Evolutionary conservation across 805 yeast species (phyloP).

Genomic region (Kazachstania bromeliacearum): DNA sequence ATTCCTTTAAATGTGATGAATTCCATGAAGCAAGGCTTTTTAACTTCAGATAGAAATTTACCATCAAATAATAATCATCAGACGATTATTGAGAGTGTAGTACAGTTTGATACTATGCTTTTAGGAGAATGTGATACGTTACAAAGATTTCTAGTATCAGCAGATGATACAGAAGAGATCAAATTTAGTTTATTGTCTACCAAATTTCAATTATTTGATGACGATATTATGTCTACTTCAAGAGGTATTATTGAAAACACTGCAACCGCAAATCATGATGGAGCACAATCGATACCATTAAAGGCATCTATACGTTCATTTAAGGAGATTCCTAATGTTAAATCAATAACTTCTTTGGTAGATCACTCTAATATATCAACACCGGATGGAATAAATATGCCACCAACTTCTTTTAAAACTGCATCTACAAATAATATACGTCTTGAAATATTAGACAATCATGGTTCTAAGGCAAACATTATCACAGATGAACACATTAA

Average conservation of each 20-base stretch:
- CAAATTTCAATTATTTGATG: slow-evolving; percentile 24
- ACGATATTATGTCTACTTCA: slow-evolving; percentile 20
- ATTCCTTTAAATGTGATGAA: not conserved
- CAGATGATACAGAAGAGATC: slow-evolving; percentile 36
- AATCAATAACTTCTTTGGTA: slow-evolving; percentile 5
- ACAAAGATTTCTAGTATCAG: slow-evolving; percentile 33
- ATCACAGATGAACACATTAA: slow-evolving; percentile 10
- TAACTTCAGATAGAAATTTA: not conserved
- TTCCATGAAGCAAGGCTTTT: not conserved
- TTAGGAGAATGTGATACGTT: slow-evolving; percentile 29
- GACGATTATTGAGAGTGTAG: slow-evolving; percentile 6
- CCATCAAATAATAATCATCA: not conserved
- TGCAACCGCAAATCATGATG: not conserved
- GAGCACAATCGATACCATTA: not conserved
- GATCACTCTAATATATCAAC: not conserved
- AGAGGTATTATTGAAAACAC: slow-evolving; percentile 15
- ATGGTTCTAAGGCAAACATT: not conserved
- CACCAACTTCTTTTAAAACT: not conserved
- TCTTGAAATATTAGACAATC: not conserved
- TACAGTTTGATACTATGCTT: slow-evolving; percentile 32
- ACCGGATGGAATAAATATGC: not conserved
- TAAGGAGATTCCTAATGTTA: slow-evolving; percentile 10
- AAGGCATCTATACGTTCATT: slow-evolving; percentile 15
- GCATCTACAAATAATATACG: not conserved
- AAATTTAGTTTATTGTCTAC: slow-evolving; percentile 31